Evolutionary conservation across 164 flowering plant species (phyloP).

Genomic region (Malania oleifera): DNA sequence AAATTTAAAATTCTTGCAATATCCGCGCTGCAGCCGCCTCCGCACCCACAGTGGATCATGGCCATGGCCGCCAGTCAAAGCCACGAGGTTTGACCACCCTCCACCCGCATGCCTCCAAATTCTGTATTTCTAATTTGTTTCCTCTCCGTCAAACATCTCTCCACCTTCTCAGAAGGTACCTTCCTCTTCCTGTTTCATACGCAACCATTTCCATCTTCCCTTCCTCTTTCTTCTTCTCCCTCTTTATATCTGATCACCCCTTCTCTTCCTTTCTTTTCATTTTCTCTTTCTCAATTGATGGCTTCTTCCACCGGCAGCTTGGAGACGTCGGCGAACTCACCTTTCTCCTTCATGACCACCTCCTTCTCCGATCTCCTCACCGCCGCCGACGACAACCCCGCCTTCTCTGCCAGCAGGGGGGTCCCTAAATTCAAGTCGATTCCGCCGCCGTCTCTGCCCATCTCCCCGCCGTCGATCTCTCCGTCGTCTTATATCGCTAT

Average conservation of each 20-base stretch:
- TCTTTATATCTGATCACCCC: neutral
- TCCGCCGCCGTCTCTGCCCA: slow-evolving; percentile 51
- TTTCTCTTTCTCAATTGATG: slow-evolving; percentile 23
- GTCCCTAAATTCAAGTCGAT: slow-evolving; percentile 60
- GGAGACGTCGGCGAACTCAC: slow-evolving; percentile 33
- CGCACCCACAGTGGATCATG: no score
- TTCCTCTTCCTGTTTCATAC: neutral
- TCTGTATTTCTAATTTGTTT: slow-evolving; percentile 1
- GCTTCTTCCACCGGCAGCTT: slow-evolving; percentile 36
- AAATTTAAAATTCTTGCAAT: no score
- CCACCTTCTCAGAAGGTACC: slow-evolving; percentile 27
- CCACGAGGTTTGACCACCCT: slow-evolving; percentile 40
- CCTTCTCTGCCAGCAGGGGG: slow-evolving; percentile 1
- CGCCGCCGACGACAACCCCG: neutral
- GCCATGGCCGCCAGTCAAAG: slow-evolving; percentile 35
- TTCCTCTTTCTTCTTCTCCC: slow-evolving; percentile 5
- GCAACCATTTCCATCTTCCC: neutral
- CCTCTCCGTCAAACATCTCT: slow-evolving; percentile 22
- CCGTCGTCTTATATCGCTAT: slow-evolving; percentile 58
- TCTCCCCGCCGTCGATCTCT: slow-evolving; percentile 39
- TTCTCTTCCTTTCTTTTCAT: slow-evolving; percentile 6
- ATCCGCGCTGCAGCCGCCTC: slow-evolving; percentile 38
- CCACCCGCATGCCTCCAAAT: neutral
- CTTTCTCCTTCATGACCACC: slow-evolving; percentile 40
- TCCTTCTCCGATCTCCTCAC: slow-evolving; percentile 44